phyloP scores from a whole-genome alignment of 2,329 filamentous ascomycete genomes.

The Curvularia lunata region DNA sequence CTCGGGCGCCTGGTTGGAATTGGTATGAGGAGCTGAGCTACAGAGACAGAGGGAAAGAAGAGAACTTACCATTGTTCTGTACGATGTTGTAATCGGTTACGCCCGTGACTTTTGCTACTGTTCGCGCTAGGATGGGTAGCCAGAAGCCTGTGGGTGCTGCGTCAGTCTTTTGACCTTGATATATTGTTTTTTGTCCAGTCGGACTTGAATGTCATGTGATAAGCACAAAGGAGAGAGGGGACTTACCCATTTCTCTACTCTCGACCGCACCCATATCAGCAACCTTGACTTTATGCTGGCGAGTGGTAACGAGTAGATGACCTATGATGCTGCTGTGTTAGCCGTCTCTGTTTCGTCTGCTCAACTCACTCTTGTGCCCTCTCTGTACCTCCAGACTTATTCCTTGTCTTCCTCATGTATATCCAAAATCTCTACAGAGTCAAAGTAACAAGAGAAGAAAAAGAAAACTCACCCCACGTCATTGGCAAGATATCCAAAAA shows the following conservation, averaged over 20 bases:
- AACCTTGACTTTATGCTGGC: constrained; percentile 78
- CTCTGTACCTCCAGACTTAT: not conserved
- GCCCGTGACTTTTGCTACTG: constrained; percentile 71
- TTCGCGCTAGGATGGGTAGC: constrained; percentile 75
- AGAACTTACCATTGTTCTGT: constrained; percentile 78
- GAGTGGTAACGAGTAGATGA: constrained; percentile 82
- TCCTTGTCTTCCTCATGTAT: not conserved
- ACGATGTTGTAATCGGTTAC: constrained; percentile 93
- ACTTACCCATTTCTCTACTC: constrained; percentile 69
- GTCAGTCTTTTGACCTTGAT: not conserved
- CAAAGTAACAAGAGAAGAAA: constrained; percentile 1
- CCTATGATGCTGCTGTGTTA: constrained; percentile 15
- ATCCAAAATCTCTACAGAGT: not conserved
- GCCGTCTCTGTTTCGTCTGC: not conserved
- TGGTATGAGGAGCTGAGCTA: not conserved
- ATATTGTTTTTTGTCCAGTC: not conserved
- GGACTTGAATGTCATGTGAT: not conserved
- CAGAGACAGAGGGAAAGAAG: not conserved
- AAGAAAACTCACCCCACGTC: constrained; percentile 62
- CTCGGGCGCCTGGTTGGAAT: constrained; percentile 66
- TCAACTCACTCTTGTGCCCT: not conserved
- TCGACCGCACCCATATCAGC: constrained; percentile 70
- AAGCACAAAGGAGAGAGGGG: no score
- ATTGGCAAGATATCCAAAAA: constrained; percentile 95
- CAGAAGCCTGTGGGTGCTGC: constrained; percentile 52